Evolutionary conservation across 345 rosid genomes (phyloP).

Genomic region (Turritis glabra): DNA sequence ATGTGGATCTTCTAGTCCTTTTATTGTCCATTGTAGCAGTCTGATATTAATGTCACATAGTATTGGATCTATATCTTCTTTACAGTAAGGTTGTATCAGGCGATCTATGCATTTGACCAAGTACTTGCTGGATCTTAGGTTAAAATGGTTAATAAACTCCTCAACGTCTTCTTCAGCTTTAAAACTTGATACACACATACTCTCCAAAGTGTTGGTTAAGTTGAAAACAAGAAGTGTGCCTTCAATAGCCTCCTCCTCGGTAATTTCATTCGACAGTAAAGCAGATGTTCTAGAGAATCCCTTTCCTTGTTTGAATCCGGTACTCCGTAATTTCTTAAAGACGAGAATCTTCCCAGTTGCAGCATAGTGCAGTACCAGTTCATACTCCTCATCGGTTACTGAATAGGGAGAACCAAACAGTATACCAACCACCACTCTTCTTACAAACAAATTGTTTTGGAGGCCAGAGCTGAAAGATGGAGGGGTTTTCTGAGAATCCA

Average conservation of each 20-base stretch:
- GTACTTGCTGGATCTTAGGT: constrained; percentile 55
- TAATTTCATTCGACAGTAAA: constrained; percentile 30
- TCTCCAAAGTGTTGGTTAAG: constrained; percentile 57
- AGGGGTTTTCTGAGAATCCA: constrained; percentile 25
- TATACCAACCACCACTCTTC: constrained; percentile 62
- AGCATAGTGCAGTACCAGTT: constrained; percentile 63
- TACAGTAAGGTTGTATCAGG: constrained; percentile 40
- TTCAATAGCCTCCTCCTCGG: constrained; percentile 51
- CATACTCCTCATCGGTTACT: constrained; percentile 54
- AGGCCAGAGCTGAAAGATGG: constrained; percentile 24
- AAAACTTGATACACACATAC: constrained; percentile 51
- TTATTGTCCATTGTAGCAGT: constrained; percentile 59
- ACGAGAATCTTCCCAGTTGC: constrained; percentile 53
- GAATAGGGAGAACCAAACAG: constrained; percentile 47
- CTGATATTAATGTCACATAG: constrained; percentile 54
- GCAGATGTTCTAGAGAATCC: constrained; percentile 18
- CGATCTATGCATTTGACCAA: constrained; percentile 61
- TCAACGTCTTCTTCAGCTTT: constrained; percentile 50
- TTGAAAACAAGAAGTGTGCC: constrained; percentile 62
- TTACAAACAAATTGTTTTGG: constrained; percentile 45
- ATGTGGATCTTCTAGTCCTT: constrained; percentile 45
- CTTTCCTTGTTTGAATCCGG: constrained; percentile 37
- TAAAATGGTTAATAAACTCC: constrained; percentile 51
- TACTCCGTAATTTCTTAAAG: constrained; percentile 21
- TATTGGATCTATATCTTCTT: constrained; percentile 42